Conservation (phyloP, 1,284 basidiomycete genomes). For the Cystobasidiaceae sp. region DNA sequence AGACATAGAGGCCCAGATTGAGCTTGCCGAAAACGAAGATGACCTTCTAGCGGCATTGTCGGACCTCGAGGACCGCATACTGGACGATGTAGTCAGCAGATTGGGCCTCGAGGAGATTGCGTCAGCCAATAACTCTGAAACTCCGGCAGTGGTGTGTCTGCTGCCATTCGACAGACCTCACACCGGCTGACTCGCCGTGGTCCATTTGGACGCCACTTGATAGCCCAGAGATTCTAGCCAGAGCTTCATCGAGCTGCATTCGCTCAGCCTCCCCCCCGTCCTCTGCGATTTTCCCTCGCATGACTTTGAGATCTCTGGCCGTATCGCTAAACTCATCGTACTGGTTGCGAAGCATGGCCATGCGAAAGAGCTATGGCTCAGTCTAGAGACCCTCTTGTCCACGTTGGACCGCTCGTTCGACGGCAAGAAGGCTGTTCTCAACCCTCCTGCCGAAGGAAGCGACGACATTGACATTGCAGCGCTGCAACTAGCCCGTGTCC, state of each 20-base stretch:
- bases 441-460: no score
- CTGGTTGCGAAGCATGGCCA: background rate
- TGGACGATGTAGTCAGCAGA: constrained; percentile 8
- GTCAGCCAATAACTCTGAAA: no score
- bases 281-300: constrained; percentile 5
- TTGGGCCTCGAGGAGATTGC: no score
- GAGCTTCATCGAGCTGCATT: constrained; percentile 12
- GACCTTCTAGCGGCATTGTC: constrained; percentile 2
- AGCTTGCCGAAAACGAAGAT: background rate
- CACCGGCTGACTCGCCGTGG: no score
- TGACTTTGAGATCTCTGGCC: background rate
- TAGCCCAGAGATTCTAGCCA: no score
- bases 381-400: background rate
- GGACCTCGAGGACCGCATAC: constrained; percentile 4
- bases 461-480: no score
- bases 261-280: background rate
- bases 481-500: no score
- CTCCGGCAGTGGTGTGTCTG: background rate
- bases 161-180: no score
- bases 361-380: constrained; percentile 7
- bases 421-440: no score
- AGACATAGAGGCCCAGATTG: background rate
- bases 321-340: background rate
- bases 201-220: no score
- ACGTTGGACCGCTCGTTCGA: no score